Base-by-base conservation (phyloP, 2,329 filamentous ascomycete species). In the Diaporthe sp. region DNA sequence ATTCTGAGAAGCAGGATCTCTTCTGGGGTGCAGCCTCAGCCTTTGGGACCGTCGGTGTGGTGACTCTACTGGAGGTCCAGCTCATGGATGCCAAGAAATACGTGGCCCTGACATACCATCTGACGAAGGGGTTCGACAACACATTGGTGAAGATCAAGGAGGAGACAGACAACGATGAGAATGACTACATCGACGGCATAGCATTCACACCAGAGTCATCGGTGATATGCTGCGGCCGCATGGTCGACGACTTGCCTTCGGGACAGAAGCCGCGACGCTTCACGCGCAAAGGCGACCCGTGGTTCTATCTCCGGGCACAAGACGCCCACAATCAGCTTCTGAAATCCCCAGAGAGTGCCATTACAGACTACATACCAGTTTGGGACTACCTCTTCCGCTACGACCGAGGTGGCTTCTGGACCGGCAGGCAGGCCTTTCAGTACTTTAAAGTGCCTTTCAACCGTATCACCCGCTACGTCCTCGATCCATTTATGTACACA, bases 231-330 rank as follows among this genome's bases (percentile, higher is more conserved):
- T 86, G 88, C 0, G 93, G 93, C 0, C 86, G 85, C 13, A 84
- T 94, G 22, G 87, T 87, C 0, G 85, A 93, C 70, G 80, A 84
- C 0, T 76, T 87, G 0, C 87, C 87, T 0, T 73, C 80, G 0
- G 83, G 81, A 1, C 76, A 77, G 3, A 81, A 80, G 60, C 79
- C 84, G 1, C 84, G 83, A 34, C 85, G 81, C 0, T 93, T 94
- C 82, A 89, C 88, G n/a, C 85, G 88, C 15, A 84, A 89, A 0
- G 82, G 82, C 5, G 93, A 95, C 78, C 90, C 92, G 0, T 95
- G 93, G 94, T 94, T 94, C 80, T 95, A 94, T 76, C 84, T 95
- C 3, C 93, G 94, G 78, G 92, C 90, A 1, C 83, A 90, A 77
- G 82, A 86, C n/a, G 80, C 82, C 51, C 79, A 82, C 76, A 82